Base-by-base conservation (phyloP, 73 alveolate genomes). In the Tetrahymena thermophila region DNA sequence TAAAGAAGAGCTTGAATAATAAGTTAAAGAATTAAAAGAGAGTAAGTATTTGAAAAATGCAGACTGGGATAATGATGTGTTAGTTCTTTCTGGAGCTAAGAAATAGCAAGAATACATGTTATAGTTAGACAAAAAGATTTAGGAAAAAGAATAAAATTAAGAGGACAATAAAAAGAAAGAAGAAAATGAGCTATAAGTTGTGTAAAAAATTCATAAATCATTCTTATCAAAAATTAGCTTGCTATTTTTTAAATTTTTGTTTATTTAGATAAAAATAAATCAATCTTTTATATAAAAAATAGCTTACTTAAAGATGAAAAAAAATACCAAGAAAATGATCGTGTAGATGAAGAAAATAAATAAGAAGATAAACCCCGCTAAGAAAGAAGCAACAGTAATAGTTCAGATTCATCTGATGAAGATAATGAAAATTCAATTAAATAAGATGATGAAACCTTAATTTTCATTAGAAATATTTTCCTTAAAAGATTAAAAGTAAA, bases 401-500 rank as follows among this genome's bases (percentile, higher is more conserved):
- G 71, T 40, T 44, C 85, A 38, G 94, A 85, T 13, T 21, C 93
- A 8, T 96, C 96, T 50, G 89, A 71, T 71, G 89, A 71, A 8
- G 89, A 71, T 25, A 31, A 71, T 31, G 89, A 71, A 28, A 11
- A 56, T 43, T 40, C 19, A 35, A 94, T 42, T 31, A 93, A 96
- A 58, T 43, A 95, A 35, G 94, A 56, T 55, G 94, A 95, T 35
- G 97, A 96, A 31, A 85, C 96, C 31, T 85, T 93, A 43, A 71
- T 55, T 23, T 98, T 96, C 85, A 96, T 96, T 8, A 96, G 97
- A 94, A 96, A 94, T 56, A 95, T 97, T 85, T 97, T 93, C 96
- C 85, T 96, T n/a, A 94, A 96, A 85, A 96, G 95, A 23, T 94
- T 97, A 17, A 97, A 96, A 94, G 98, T 98, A 16, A 85, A 96